A percentile compares a stretch with the other conserved stretches of the same genome.
Evolutionary conservation across 2,329 filamentous ascomycete genomes (phyloP).

Genomic region (Tricladium varicosporioides): DNA sequence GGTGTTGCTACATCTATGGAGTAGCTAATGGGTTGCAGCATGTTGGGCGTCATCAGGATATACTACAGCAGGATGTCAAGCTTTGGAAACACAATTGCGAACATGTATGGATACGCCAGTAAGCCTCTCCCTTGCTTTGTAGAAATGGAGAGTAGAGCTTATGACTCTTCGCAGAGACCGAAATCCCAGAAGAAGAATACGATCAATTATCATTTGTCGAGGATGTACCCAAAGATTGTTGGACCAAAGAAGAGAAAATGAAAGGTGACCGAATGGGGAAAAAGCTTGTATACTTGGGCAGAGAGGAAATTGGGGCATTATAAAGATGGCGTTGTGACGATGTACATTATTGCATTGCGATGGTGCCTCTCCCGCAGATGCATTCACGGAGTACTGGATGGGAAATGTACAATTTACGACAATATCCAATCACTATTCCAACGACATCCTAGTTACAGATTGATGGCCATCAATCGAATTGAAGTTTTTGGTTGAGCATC

Average conservation of each 20-base stretch:
- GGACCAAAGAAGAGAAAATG: constrained; percentile 66
- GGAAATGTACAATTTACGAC: background rate
- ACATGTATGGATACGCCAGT: constrained; percentile 79
- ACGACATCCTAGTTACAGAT: too few relatives aligned
- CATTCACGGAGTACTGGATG: constrained; percentile 5
- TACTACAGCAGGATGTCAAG: constrained; percentile 56
- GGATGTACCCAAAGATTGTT: constrained; percentile 73
- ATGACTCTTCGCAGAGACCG: constrained; percentile 46
- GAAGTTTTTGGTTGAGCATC: too few relatives aligned
- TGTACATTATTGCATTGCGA: constrained; percentile 17
- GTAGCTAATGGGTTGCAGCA: constrained; percentile 45
- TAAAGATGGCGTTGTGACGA: background rate
- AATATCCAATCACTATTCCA: too few relatives aligned
- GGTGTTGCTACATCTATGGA: background rate
- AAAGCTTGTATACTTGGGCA: constrained; percentile 1
- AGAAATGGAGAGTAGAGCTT: too few relatives aligned
- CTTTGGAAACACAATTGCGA: constrained; percentile 59
- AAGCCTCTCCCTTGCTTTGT: constrained; percentile 34
- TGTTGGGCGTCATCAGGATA: constrained; percentile 83
- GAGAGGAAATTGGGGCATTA: background rate
- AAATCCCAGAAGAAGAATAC: constrained; percentile 63
- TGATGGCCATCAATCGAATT: too few relatives aligned
- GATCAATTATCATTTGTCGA: constrained; percentile 88
- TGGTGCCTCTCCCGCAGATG: background rate
- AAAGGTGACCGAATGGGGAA: background rate